Percentiles rank a stretch among this genome's conserved stretches.
phyloP scores from a whole-genome alignment of 2,329 filamentous ascomycete genomes.

The Metarhizium brunneum region DNA sequence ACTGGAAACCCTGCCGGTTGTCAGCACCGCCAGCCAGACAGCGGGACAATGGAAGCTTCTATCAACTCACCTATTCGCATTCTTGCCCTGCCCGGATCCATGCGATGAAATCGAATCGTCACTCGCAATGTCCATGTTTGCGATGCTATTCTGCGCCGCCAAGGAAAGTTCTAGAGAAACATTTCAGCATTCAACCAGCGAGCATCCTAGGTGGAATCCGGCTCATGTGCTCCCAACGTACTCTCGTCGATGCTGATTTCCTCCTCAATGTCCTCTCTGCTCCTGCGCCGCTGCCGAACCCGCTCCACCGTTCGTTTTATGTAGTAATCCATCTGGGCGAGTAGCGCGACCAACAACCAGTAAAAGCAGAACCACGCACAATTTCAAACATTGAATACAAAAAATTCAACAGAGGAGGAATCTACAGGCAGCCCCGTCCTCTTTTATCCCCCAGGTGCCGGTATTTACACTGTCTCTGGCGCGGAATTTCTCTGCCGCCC shows the following conservation, averaged over 20 bases:
- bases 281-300: neutral
- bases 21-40: neutral
- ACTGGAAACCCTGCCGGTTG: neutral
- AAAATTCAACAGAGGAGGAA: neutral
- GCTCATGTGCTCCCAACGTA: neutral
- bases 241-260: neutral
- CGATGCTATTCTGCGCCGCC: neutral
- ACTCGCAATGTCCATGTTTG: neutral
- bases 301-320: neutral
- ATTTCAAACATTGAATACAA: no score
- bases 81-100: neutral
- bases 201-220: no score
- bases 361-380: no score
- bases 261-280: neutral
- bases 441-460: neutral
- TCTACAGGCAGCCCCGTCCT: neutral
- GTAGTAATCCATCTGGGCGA: neutral
- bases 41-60: no score
- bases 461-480: no score
- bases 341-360: neutral
- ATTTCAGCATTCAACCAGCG: neutral
- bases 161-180: neutral
- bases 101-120: neutral
- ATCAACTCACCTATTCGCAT: neutral
- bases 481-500: no score